Base-by-base conservation (phyloP, 2,329 filamentous ascomycete species). In the Fusarium burgessii region DNA sequence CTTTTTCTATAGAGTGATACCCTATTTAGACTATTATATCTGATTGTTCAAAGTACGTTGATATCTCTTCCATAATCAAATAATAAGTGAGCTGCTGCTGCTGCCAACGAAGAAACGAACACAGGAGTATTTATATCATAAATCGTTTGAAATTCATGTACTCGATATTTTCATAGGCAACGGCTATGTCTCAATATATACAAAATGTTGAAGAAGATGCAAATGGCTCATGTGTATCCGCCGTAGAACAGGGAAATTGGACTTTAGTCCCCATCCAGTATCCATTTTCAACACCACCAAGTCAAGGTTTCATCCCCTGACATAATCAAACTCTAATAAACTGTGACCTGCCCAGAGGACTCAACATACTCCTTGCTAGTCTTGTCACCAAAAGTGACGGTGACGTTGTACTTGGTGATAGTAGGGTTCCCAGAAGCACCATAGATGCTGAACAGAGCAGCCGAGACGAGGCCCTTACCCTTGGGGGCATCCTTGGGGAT, bases 371-470 rank as follows among this genome's bases (percentile, higher is more conserved):
- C 66, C 10, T 49, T 50, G 70, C 73, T 75, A 20, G 73, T 75
- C 64, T 70, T 40, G 46, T 73, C 57, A 5, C 73, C 72, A 20
- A 75, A 64, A 7, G 64, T 74, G 18, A 75, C 70, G 4, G 74
- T 66, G 4, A 76, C 74, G 20, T 75, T 75, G 66, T 74, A 80
- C 56, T 74, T 58, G 57, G 52, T 49, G 3, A 79, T 51, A 5
- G 40, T 70, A 6, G 78, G 70, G 36, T 17, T 32, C 11, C 57
- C 63, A 8, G 68, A 64, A 17, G 68, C 72, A 35, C 78, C 78
- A 50, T 78, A 79, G 40, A 80, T 41, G 66, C 78, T 80, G 23
- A 75, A 66, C 14, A 79, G 68, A 47, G 73, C 66, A 4, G 77
- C 78, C 8, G 74, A 62, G 38, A 80, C 54, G 13, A 76, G 43